phyloP scores from a whole-genome alignment of 306 rosid species.

The Pterocarpus santalinus region DNA sequence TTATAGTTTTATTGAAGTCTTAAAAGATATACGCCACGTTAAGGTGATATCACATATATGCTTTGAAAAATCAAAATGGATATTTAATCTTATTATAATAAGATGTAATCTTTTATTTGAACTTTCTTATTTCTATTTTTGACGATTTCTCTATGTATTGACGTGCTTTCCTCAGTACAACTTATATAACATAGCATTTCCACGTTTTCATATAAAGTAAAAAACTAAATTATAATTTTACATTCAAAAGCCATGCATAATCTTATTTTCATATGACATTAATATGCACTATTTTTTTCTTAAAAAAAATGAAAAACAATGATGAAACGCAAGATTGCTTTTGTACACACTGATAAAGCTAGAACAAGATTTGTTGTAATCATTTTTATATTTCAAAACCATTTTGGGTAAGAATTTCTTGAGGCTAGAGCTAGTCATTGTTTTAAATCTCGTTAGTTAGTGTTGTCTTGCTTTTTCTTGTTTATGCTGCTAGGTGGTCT shows the following conservation, averaged over 20 bases:
- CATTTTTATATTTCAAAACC: slow-evolving; percentile 35
- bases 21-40: no score
- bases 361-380: slow-evolving; percentile 34
- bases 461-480: slow-evolving; percentile 44
- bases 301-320: background rate
- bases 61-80: background rate
- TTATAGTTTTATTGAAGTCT: no score
- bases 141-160: background rate
- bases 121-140: background rate
- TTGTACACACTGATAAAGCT: slow-evolving; percentile 45
- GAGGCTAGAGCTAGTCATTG: slow-evolving; percentile 35
- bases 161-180: background rate
- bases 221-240: background rate
- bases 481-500: slow-evolving; percentile 41
- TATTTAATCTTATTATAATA: background rate
- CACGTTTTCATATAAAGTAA: background rate
- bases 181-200: background rate
- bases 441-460: slow-evolving; percentile 39
- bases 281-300: background rate
- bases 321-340: slow-evolving; percentile 49
- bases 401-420: slow-evolving; percentile 47
- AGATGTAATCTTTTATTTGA: background rate
- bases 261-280: background rate
- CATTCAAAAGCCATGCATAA: slow-evolving; percentile 20
- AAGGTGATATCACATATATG: background rate